These are phyloP conservation scores for Parietichytrium sp. DNA, from an alignment of 108 stramenopile species.

Conservation along the genomic window DNA sequence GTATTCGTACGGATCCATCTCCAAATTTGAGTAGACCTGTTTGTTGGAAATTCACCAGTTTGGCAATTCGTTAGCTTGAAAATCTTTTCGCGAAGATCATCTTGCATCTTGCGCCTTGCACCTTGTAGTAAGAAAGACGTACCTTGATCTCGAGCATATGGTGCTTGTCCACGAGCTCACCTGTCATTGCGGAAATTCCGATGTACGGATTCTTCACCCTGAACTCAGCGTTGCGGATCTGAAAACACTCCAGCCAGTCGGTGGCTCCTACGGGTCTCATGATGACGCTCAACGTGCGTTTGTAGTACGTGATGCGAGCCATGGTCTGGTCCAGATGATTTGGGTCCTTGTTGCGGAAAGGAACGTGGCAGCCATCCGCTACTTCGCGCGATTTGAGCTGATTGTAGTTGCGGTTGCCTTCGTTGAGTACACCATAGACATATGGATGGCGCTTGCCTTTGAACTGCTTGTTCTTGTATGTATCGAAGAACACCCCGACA, in stretches of 20 bases:
- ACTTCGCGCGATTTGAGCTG: constrained; percentile 29
- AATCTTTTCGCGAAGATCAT: too few species aligned
- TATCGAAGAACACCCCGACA: constrained; percentile 35
- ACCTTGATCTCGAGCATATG: constrained; percentile 40
- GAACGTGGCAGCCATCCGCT: background rate
- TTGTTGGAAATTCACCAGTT: too few species aligned
- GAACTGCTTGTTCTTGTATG: constrained; percentile 31
- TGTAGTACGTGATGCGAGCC: constrained; percentile 8
- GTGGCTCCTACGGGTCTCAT: constrained; percentile 20
- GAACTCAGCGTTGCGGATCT: background rate
- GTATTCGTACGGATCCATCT: constrained; percentile 36
- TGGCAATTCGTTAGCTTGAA: too few species aligned
- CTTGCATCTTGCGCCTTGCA: too few species aligned
- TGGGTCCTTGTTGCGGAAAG: background rate
- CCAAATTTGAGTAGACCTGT: constrained; percentile 1
- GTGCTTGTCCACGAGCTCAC: constrained; percentile 37
- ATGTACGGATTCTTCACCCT: background rate
- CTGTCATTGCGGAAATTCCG: constrained; percentile 20
- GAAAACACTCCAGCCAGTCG: constrained; percentile 14
- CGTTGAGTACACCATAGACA: background rate
- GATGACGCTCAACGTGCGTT: background rate
- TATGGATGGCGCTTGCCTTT: constrained; percentile 27
- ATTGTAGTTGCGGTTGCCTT: background rate
- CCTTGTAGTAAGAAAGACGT: too few species aligned
- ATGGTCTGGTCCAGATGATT: background rate